Conservation (phyloP, 768 basidiomycete genomes). For the Dentipellis fragilis region DNA sequence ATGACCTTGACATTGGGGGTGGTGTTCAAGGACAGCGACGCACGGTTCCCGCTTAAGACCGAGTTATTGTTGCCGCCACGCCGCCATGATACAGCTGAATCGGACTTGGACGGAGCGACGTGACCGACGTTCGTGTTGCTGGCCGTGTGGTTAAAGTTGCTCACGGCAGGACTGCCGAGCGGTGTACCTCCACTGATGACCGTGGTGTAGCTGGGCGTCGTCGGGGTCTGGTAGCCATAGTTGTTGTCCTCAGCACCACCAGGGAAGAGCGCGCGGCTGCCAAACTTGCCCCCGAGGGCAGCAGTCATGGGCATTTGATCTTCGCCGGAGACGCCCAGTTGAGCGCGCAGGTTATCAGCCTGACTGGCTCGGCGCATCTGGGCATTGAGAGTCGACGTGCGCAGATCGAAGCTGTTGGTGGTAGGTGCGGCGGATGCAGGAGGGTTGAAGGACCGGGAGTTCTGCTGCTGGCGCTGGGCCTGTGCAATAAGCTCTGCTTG, state of each 20-base stretch:
- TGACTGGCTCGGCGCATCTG: conserved; percentile 63
- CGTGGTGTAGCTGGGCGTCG: conserved; percentile 53
- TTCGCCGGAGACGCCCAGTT: conserved; percentile 41
- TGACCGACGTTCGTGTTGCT: neutral
- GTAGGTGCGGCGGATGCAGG: conserved; percentile 71
- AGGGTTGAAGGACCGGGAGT: conserved; percentile 36
- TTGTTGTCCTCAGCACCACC: conserved; percentile 32
- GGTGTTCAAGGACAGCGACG: conserved; percentile 27
- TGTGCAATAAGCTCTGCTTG: conserved; percentile 64
- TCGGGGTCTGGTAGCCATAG: conserved; percentile 19
- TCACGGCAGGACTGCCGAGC: conserved; percentile 45
- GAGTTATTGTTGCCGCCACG: conserved; percentile 63
- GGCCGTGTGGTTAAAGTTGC: conserved; percentile 20
- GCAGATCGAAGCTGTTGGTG: conserved; percentile 54
- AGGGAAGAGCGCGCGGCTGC: conserved; percentile 42
- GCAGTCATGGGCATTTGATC: conserved; percentile 77
- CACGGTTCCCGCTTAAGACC: conserved; percentile 55
- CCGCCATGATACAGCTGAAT: conserved; percentile 72
- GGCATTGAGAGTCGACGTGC: conserved; percentile 41
- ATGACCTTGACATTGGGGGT: conserved; percentile 66
- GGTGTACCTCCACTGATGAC: conserved; percentile 65
- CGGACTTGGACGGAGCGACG: conserved; percentile 64
- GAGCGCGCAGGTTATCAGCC: conserved; percentile 54
- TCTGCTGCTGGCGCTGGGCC: conserved; percentile 44
- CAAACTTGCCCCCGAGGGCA: conserved; percentile 65